Evolutionary conservation across 305 asterid species (phyloP).

Genomic region (Fraxinus ornus): DNA sequence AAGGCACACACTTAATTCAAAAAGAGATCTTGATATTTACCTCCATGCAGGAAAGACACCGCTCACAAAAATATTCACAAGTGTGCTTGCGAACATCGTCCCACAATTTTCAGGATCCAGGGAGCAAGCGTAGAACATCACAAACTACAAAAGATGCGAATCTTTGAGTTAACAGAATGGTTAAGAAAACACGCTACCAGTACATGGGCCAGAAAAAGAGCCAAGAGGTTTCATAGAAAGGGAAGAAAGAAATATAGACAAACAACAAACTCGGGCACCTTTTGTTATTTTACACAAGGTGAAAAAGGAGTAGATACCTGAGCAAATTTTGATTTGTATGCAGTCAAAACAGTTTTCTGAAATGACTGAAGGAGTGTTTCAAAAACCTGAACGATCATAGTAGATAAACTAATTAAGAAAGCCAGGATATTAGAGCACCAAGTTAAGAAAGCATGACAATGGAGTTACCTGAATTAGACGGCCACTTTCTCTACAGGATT

Average conservation of each 20-base stretch:
- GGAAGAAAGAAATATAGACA: not conserved
- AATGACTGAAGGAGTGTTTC: conserved; percentile 81
- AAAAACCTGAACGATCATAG: conserved; percentile 60
- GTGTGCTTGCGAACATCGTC: conserved; percentile 46
- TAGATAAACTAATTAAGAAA: conserved; percentile 14
- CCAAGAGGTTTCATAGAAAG: not conserved
- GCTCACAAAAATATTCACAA: conserved; percentile 50
- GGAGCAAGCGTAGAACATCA: conserved; percentile 91
- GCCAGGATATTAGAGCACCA: not conserved
- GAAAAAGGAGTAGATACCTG: conserved; percentile 55
- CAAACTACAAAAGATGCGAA: conserved; percentile 58
- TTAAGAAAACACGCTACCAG: not conserved
- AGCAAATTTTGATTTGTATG: conserved; percentile 82
- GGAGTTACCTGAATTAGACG: conserved; percentile 59
- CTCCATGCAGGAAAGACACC: conserved; percentile 59
- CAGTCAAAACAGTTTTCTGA: conserved; percentile 74
- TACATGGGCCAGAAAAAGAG: conserved; percentile 4
- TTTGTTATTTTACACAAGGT: not conserved
- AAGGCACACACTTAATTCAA: not conserved
- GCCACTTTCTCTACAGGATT: conserved; percentile 55
- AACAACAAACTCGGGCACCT: not conserved
- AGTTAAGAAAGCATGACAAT: not conserved
- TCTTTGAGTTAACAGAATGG: not conserved
- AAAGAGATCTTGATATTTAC: conserved; percentile 34
- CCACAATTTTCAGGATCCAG: conserved; percentile 92